Evolutionary conservation across 2,329 filamentous ascomycete genomes (phyloP), one percentile per base, ranked within the genome.

Genomic region (Fusarium secorum): DNA sequence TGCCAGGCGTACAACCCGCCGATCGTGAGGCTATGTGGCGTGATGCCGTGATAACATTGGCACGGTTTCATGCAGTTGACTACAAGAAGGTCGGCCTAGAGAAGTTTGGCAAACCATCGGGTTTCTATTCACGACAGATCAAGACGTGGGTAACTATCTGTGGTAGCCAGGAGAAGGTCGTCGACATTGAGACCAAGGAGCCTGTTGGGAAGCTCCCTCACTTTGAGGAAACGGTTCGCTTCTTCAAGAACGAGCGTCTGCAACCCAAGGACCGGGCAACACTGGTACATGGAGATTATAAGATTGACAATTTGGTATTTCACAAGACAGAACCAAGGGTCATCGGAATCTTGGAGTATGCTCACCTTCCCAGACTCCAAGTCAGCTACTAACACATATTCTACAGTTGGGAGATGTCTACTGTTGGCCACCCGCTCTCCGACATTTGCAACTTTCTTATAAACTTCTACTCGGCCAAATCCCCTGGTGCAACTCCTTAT

Each of bases 251-350:
- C 76, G 85, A 88, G 72, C 80, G 80, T 62, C 86, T 85, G 53
- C 93, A 95, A 81, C 95, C 95, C 2, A 84, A 86, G 67, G 95
- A 98, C 79, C 86, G 93, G 68, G 90, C 88, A 26, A 91, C 91
- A 8, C 87, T 98, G 69, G 91, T 98, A 33, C 96, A 98, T 78
- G 96, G 96, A 38, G 96, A 99, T 81, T 99, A 95, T 85, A 99
- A 98, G 85, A 97, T 95, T 77, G 93, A 96, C 80, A 96, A 96
- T 75, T 80, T 95, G 72, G 90, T 96, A 42, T 99, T 97, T 80
- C 93, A 98, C 83, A 92, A 93, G 82, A 95, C 93, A 0, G 92
- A 95, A 79, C 90, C 95, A 10, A 86, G 90, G 57, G 95, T 98
- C 17, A 95, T 98, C 81, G 96, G 95, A 7, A 94, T 98, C 59